Conservation (phyloP, 371 early-diverging fungal species). For the Saksenaea vasiformis region DNA sequence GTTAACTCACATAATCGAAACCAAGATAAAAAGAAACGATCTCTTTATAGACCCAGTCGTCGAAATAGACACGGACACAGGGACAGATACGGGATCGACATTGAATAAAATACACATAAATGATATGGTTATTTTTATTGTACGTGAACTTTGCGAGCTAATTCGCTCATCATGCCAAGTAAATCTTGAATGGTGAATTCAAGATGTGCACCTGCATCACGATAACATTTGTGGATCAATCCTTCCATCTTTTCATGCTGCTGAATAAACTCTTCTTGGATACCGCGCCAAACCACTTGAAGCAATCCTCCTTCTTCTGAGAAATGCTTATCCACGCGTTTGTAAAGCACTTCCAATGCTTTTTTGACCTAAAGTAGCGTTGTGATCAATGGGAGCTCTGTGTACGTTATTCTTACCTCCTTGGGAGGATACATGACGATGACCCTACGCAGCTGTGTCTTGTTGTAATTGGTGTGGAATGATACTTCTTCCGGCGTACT, state of each 20-base stretch:
- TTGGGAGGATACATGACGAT: constrained; percentile 82
- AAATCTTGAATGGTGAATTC: constrained; percentile 92
- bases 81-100: constrained; percentile 43
- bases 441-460: constrained; percentile 83
- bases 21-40: constrained; percentile 29
- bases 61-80: constrained; percentile 16
- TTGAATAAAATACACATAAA: too few relatives aligned
- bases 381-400: not conserved
- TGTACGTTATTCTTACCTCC: constrained; percentile 52
- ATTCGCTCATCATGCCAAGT: constrained; percentile 64
- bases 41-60: constrained; percentile 30
- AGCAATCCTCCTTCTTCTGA: constrained; percentile 81
- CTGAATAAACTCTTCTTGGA: constrained; percentile 85
- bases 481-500: constrained; percentile 83
- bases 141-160: constrained; percentile 56
- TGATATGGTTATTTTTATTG: constrained; percentile 12
- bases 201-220: constrained; percentile 77
- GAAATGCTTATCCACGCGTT: constrained; percentile 93
- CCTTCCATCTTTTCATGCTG: constrained; percentile 82
- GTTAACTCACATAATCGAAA: constrained; percentile 26
- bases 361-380: constrained; percentile 62
- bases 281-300: constrained; percentile 90
- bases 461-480: constrained; percentile 85
- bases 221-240: constrained; percentile 83
- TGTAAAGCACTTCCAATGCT: constrained; percentile 80